Conservation (phyloP, 768 basidiomycete species). For the Hypholoma sublateritium region DNA sequence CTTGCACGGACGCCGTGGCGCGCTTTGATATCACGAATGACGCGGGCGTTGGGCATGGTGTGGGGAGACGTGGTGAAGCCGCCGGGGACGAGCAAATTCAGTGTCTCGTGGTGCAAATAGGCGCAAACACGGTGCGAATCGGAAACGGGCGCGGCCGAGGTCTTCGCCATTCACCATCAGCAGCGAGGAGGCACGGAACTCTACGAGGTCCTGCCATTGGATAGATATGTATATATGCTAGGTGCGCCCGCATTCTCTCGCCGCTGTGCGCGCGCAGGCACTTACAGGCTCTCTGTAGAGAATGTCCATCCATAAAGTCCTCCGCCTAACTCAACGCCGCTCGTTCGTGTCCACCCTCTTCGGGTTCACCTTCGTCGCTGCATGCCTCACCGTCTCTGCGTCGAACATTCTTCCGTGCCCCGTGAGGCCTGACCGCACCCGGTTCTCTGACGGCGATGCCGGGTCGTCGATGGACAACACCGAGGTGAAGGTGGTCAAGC, state of each 20-base stretch:
- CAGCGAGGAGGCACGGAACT: not conserved
- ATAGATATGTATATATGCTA: constrained; percentile 27
- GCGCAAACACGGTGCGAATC: constrained; percentile 38
- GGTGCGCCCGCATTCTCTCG: constrained; percentile 7
- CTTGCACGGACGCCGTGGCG: constrained; percentile 68
- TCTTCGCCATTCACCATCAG: constrained; percentile 6
- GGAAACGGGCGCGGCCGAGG: constrained; percentile 15
- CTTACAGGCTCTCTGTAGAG: constrained; percentile 29
- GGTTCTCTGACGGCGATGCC: constrained; percentile 56
- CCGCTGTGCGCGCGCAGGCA: not conserved
- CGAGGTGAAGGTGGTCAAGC: constrained; percentile 54
- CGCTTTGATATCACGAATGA: constrained; percentile 79
- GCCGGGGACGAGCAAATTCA: not conserved
- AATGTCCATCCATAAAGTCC: constrained; percentile 58
- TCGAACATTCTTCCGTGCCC: constrained; percentile 82
- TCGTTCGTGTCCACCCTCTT: constrained; percentile 78
- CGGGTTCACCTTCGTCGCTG: constrained; percentile 75
- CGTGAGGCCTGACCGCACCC: constrained; percentile 55
- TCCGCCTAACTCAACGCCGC: constrained; percentile 67
- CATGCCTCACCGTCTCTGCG: constrained; percentile 77
- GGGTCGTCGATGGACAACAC: constrained; percentile 23
- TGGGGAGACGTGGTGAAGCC: not conserved
- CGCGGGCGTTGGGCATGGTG: constrained; percentile 44
- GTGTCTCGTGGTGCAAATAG: constrained; percentile 25
- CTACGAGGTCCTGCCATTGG: constrained; percentile 2